Base-by-base conservation (phyloP, 345 rosid species). In the Eutrema heterophyllum region DNA sequence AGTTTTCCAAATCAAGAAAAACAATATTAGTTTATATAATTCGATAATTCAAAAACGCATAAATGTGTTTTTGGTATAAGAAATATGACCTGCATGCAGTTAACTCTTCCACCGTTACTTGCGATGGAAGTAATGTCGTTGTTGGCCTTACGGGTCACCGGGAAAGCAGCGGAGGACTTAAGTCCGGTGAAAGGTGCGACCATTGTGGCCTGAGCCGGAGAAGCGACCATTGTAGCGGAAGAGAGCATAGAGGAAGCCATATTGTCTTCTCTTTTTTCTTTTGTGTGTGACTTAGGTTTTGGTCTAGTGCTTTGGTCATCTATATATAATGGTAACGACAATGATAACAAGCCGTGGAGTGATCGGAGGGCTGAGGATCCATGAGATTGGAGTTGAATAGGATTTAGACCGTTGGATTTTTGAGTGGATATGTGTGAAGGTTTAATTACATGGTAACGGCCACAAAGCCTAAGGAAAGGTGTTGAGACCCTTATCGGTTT, bases 241-340 rank as follows among this genome's bases (percentile, higher is more conserved):
- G 91, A 85, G 33, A 82, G 74, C 82, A 85, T 67, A 21, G 85
- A 77, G 76, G 91, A 79, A 55, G 89, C 89, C 91, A 87, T 87
- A 48, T 51, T 68, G 15, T 51, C 36, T 44, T 40, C 62, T 72
- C n/a, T 27, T 33, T 61, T 39, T 29, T 7, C 56, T 52, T 53
- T 57, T 29, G 39, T 70, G 39, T 49, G 21, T 64, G 58, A 68
- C 65, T 76, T 14, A 54, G 52, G 40, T 12, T 39, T 8, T 24
- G 56, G 38, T 26, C 7, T 11, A 35, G 46, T 38, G 69, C 49
- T 59, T 26, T 40, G 49, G 52, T 43, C 24, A 1, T 77, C 63
- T 65, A 74, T 81, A 81, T 82, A 86, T 82, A 86, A 59, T 71
- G 81, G 51, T 61, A 70, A 38, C 51, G 27, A 14, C 65, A 53